Evolutionary conservation across 2,329 filamentous ascomycete species (phyloP), one percentile per base, ranked within the genome.

Genomic region (Aureobasidium vineae): DNA sequence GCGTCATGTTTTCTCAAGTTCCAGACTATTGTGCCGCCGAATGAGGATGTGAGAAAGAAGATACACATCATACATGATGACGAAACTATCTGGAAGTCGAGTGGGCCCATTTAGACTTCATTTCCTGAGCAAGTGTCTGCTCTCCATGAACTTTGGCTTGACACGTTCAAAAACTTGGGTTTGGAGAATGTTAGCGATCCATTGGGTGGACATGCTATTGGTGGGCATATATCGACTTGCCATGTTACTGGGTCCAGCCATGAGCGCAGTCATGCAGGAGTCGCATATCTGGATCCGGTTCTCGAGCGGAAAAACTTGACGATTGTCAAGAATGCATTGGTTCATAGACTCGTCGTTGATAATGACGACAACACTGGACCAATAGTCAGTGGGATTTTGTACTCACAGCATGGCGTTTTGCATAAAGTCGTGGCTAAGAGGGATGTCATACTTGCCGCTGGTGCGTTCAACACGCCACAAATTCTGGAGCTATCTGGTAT

Each of bases 401-500:
- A 50, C 40, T 66, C 54, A 26, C 16, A 60, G 15, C 1, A 49
- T 19, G 53, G 45, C 2, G 6, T 45, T 5, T 1, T 50, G 1
- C 43, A 40, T 28, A 54, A 11, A 11, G 65, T 70, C 5, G 36
- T 41, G 11, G 70, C 72, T 11, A 61, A 28, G 15, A 50, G 13
- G 40, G 86, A 89, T 70, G 80, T 88, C 13, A 80, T 89, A 33
- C 72, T 90, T 3, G 81, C 82, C 1, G 85, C 85, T 0, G 87
- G 86, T 0, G 81, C 79, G n/a, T 76, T 84, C 36, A 80, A 81
- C 71, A 85, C 83, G n/a, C 86, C 81, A 4, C 83, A 82, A 72
- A 75, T 85, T n/a, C 79, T 84, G 15, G 85, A 88, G 68, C 76
- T 87, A 1, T 87, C 84, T 0, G 86, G 86, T 0, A 79, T 88